These are phyloP conservation scores for Sinapis alba DNA, from an alignment of 441 rosid genomes.

Conservation along the genomic window DNA sequence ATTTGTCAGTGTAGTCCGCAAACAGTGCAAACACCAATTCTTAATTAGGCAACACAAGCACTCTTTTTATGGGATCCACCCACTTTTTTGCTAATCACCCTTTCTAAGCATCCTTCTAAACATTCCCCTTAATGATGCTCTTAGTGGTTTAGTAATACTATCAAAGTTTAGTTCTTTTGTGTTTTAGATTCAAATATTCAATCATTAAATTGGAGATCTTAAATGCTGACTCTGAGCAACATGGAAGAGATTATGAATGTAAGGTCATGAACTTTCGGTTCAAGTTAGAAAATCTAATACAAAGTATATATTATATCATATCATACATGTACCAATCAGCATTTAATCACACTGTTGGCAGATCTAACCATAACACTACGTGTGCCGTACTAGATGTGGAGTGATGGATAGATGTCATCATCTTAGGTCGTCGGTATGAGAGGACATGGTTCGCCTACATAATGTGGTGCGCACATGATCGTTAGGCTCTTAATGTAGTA, in stretches of 20 bases:
- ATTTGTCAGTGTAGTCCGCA: too few species aligned
- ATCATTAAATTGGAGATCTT: background rate
- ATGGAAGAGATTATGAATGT: background rate
- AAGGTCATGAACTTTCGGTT: background rate
- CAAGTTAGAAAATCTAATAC: background rate
- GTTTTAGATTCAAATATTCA: too few species aligned
- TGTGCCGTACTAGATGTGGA: background rate
- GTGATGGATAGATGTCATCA: slow-evolving; percentile 11
- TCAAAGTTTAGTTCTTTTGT: too few species aligned
- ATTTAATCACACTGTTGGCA: slow-evolving; percentile 5
- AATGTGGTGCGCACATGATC: background rate
- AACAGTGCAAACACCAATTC: too few species aligned
- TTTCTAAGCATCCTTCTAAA: too few species aligned
- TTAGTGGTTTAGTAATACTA: too few species aligned
- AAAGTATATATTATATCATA: too few species aligned
- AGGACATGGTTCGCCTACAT: background rate
- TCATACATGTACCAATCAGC: slow-evolving; percentile 16
- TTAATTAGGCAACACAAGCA: too few species aligned
- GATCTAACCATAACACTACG: background rate
- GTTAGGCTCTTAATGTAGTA: background rate
- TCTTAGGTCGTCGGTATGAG: background rate
- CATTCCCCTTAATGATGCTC: too few species aligned
- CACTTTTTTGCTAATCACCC: too few species aligned
- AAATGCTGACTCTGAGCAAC: background rate
- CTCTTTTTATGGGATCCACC: too few species aligned